Base-by-base conservation (phyloP, 31 red algal genomes). In the Asparagopsis taxiformis region DNA sequence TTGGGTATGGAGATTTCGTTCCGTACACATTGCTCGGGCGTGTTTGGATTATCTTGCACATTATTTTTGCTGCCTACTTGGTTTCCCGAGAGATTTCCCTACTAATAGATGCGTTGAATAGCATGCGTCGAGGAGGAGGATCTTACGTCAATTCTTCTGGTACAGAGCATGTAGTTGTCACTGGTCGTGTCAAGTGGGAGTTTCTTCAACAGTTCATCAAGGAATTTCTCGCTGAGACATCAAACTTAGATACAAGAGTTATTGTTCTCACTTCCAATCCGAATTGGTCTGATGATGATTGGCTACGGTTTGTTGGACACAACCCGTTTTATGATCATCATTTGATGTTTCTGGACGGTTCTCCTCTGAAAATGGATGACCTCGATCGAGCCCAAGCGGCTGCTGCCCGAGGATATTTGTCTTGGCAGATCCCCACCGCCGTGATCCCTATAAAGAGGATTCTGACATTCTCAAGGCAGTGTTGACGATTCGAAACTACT, bases 1-100 rank as follows among this genome's bases (percentile, higher is more conserved):
- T 96, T 16, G 93, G 93, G 15, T 96, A 96, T 75, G 93, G 93
- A 2, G 93, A 96, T 70, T 91, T 91, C 48, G 88, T 91, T 25
- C 80, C 93, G 4, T 90, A 90, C 67, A 90, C 86, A 6, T 48
- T 90, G 16, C 54, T 79, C 29, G 86, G 86, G 29, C 55, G 86
- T 36, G 70, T 90, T 66, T 90, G 86, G 86, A 79, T 90, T 39
- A 76, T 90, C 5, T 77, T 90, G 31, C 74, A 90, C 37, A 79
- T 82, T 60, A 70, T 90, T 25, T 90, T 90, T 51, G 86, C 86
- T 0, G 86, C 86, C 24, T 90, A 79, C 55, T 76, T 91, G 41
- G 88, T 91, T 10, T 77, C 88, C 2, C 62, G 88, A 16, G 72
- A 78, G 22, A 91, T 91, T 35, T 83, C 79, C 3, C 59, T 75